These are phyloP conservation scores for Acacia concinna DNA, from an alignment of 331 rosid species.

Conservation along the genomic window DNA sequence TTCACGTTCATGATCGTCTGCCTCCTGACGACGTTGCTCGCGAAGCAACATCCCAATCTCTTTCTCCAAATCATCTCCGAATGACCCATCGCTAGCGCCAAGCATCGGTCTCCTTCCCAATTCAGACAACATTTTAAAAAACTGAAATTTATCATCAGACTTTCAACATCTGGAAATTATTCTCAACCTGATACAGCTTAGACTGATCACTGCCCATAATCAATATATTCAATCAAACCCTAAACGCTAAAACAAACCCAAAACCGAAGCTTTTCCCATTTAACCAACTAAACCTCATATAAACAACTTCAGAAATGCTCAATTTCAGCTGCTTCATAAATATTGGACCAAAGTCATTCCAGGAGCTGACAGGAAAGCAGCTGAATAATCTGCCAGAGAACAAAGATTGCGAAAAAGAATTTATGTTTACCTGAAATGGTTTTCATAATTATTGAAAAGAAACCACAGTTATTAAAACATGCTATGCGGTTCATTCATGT, in stretches of 20 bases:
- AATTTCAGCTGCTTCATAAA: constrained; percentile 34
- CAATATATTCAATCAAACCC: constrained; percentile 39
- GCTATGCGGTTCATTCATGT: constrained; percentile 8
- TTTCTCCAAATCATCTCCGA: constrained; percentile 85
- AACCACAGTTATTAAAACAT: constrained; percentile 3
- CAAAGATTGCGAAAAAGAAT: background rate
- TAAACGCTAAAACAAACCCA: constrained; percentile 32
- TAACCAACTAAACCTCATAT: constrained; percentile 37
- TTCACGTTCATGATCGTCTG: constrained; percentile 77
- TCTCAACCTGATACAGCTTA: background rate
- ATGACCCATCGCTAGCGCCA: constrained; percentile 79
- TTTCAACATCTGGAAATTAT: constrained; percentile 25
- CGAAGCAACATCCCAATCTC: constrained; percentile 86
- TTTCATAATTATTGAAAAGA: constrained; percentile 27
- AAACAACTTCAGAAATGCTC: constrained; percentile 36
- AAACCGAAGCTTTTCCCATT: constrained; percentile 34
- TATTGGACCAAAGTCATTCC: constrained; percentile 21
- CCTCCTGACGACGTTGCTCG: constrained; percentile 78
- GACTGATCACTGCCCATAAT: constrained; percentile 43
- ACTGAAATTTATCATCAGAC: constrained; percentile 33
- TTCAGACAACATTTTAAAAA: constrained; percentile 71
- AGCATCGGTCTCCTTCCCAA: constrained; percentile 77
- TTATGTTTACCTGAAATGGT: background rate
- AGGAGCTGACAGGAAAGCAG: constrained; percentile 29
- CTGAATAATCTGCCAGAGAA: constrained; percentile 17